These are phyloP conservation scores for Cystofilobasidium ferigula DNA, from an alignment of 768 basidiomycete species.

Conservation along the genomic window DNA sequence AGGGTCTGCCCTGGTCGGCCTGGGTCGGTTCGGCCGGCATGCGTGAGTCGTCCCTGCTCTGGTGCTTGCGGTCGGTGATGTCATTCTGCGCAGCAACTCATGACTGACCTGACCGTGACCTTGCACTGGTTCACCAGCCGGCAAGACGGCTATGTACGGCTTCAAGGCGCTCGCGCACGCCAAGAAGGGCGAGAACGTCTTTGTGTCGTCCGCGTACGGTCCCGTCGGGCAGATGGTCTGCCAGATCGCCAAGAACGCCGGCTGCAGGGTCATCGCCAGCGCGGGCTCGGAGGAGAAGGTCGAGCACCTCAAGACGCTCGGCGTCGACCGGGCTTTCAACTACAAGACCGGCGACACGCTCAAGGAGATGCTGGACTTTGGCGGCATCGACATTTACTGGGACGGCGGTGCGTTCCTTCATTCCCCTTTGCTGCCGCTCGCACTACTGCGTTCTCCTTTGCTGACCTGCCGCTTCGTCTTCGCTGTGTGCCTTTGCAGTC, in stretches of 20 bases:
- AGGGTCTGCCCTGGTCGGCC: slow-evolving; percentile 44
- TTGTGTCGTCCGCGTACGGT: slow-evolving; percentile 45
- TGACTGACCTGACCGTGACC: no score
- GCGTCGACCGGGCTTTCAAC: slow-evolving; percentile 30
- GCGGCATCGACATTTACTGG: slow-evolving; percentile 49
- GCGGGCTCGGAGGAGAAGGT: slow-evolving; percentile 68
- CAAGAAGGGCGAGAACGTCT: slow-evolving; percentile 47
- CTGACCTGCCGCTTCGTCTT: no score
- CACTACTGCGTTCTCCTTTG: no score
- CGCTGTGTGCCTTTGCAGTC: no score
- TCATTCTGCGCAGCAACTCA: no score
- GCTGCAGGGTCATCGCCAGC: slow-evolving; percentile 56
- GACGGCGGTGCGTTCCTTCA: no score
- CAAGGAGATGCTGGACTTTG: slow-evolving; percentile 50
- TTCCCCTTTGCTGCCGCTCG: no score
- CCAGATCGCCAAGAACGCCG: slow-evolving; percentile 43
- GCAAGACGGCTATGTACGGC: slow-evolving; percentile 23
- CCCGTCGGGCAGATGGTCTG: slow-evolving; percentile 54
- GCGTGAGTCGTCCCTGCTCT: slow-evolving; percentile 32
- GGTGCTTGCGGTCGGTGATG: no score
- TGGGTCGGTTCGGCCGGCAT: slow-evolving; percentile 44
- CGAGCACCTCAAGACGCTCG: slow-evolving; percentile 27
- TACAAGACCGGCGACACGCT: slow-evolving; percentile 47
- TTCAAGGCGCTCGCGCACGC: slow-evolving; percentile 30
- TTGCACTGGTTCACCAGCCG: no score